Evolutionary conservation across 2,329 filamentous ascomycete genomes (phyloP).

Genomic region (Fusarium illudens): DNA sequence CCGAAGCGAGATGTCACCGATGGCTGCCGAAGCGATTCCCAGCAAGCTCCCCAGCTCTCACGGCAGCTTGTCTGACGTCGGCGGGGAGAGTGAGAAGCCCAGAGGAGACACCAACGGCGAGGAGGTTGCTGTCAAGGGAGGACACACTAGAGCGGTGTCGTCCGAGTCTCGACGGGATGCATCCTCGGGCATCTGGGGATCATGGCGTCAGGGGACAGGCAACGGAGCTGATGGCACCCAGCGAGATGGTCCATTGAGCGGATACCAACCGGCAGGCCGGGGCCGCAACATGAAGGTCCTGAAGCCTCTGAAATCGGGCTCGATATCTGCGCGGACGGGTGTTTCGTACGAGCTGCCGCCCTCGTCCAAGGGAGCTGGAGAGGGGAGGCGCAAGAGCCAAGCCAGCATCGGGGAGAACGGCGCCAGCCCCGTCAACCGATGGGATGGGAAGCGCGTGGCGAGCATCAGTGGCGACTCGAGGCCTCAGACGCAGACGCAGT

Average conservation of each 20-base stretch:
- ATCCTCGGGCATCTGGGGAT: slow-evolving; percentile 71
- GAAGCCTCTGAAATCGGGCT: slow-evolving; percentile 74
- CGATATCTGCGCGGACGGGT: slow-evolving; percentile 60
- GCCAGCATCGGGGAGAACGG: slow-evolving; percentile 46
- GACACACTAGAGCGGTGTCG: slow-evolving; percentile 25
- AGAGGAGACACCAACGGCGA: slow-evolving; percentile 33
- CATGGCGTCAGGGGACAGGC: slow-evolving; percentile 70
- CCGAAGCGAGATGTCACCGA: slow-evolving; percentile 48
- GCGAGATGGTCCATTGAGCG: slow-evolving; percentile 65
- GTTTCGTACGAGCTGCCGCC: slow-evolving; percentile 61
- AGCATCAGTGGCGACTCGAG: slow-evolving; percentile 54
- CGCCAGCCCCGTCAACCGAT: slow-evolving; percentile 49
- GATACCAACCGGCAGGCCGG: slow-evolving; percentile 74
- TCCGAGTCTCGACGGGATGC: slow-evolving; percentile 56
- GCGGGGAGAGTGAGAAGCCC: slow-evolving; percentile 54
- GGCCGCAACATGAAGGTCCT: slow-evolving; percentile 87
- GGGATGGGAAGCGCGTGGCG: slow-evolving; percentile 63
- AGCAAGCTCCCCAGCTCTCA: slow-evolving; percentile 48
- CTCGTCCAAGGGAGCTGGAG: slow-evolving; percentile 55
- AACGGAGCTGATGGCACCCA: slow-evolving; percentile 61
- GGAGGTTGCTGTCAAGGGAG: slow-evolving; percentile 42
- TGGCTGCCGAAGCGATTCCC: slow-evolving; percentile 46
- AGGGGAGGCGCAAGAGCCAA: slow-evolving; percentile 65
- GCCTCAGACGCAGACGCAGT: slow-evolving; percentile 40
- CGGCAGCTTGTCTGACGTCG: slow-evolving; percentile 53